Base-by-base conservation (phyloP, 2,329 filamentous ascomycete genomes). In the Hypoxylon sp. region DNA sequence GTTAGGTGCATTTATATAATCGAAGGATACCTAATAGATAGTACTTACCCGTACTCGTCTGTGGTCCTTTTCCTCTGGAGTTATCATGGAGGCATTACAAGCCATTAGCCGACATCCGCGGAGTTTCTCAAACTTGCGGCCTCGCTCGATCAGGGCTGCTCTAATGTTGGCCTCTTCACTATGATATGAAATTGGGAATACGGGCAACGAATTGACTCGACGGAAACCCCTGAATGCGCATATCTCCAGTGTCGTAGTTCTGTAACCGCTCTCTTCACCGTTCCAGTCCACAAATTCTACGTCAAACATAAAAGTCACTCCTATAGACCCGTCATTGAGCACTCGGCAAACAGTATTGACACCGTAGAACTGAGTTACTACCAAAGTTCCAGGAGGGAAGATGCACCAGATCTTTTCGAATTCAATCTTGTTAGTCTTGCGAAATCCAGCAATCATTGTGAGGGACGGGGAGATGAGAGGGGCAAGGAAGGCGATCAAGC, bases 281-380 rank as follows among this genome's bases (percentile, higher is more conserved):
- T 81, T 78, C 79, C 79, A 81, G 55, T 80, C 78, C 1, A 82
- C 47, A 55, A 77, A 80, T 55, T 82, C 77, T 54, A 79, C 52
- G 4, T 68, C 63, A 39, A 81, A 70, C 1, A 61, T n/a, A 8
- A 31, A 21, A 24, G 13, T 31, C n/a, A 56, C 24, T 5, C 24
- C 5, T 4, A 27, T 27, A 27, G 69, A 67, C 19, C 75, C 53
- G 57, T 77, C 80, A 47, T 76, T 74, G 5, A 74, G 73, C 0
- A 83, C 78, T 2, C 78, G 78, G 44, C 73, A 79, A 19, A 81
- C 69, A 1, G 77, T 75, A n/a, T 82, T 77, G 60, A 80, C 74
- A 13, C 79, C 78, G 37, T 72, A 77, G 60, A 78, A 74, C 15
- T 63, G 74, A 7, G 77, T 78, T 6, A 74, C 58, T 6, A 78